phyloP scores from a whole-genome alignment of 345 rosid genomes.

The Populus deltoides region DNA sequence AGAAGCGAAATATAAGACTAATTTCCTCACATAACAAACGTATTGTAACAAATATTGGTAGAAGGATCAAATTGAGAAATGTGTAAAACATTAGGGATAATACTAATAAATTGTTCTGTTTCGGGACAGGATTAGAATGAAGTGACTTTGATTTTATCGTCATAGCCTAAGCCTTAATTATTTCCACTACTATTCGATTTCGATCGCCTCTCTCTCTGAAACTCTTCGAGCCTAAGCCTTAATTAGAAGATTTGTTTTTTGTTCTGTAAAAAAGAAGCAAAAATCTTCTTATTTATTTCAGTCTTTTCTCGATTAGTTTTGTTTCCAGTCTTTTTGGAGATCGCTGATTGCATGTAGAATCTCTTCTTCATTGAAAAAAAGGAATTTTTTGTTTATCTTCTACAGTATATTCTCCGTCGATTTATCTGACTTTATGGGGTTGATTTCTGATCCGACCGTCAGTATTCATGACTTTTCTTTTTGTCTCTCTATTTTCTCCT shows the following conservation, averaged over 20 bases:
- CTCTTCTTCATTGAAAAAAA: neutral
- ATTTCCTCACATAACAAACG: neutral
- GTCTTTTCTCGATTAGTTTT: too few relatives aligned
- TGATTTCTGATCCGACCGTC: conserved; percentile 13
- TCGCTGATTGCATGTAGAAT: neutral
- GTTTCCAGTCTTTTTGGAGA: neutral
- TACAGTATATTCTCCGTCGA: neutral
- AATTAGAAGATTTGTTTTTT: neutral
- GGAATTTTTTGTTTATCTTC: neutral
- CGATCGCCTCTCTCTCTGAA: too few relatives aligned
- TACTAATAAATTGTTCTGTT: neutral
- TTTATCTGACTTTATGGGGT: conserved; percentile 15
- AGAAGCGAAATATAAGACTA: too few relatives aligned
- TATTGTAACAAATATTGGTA: neutral
- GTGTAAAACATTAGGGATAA: neutral
- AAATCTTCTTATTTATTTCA: too few relatives aligned
- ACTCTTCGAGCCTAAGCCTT: neutral
- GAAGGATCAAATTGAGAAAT: neutral
- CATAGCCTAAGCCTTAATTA: neutral
- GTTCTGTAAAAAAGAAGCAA: too few relatives aligned
- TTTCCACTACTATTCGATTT: neutral
- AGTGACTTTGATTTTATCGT: neutral
- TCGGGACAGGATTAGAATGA: neutral
- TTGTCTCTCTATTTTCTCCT: neutral
- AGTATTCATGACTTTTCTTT: neutral